Base-by-base conservation (phyloP, 2,329 filamentous ascomycete species). In the Fusarium siculi region DNA sequence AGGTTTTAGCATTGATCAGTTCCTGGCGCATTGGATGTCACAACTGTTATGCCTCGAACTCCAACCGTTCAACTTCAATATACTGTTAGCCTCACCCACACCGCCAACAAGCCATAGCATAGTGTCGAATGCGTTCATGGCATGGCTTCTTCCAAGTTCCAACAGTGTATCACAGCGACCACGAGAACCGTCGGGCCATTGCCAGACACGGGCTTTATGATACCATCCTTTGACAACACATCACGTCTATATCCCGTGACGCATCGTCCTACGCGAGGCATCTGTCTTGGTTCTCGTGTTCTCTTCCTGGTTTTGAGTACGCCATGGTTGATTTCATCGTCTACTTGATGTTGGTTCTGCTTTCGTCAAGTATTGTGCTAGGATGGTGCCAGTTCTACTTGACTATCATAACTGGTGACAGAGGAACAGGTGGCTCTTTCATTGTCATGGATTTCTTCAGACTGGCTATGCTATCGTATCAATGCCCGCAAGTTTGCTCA, bases 191-290 rank as follows among this genome's bases (percentile, higher is more conserved):
- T 58, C 43, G 52, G 58, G 28, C 55, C 55, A 72, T 54, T 40
- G 57, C 59, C 57, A 68, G 67, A 56, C 50, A 37, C n/a, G 43
- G 39, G 54, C 58, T 63, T 57, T 36, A 46, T 74, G 42, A 47
- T 46, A 74, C 63, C 39, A 32, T 57, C 52, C 37, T 46, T 52
- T 65, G 58, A 72, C 71, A 72, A 60, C 58, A 53, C 67, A 74
- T 65, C 39, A 54, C 40, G 23, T 59, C 42, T 59, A 42, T 53
- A 34, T 74, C 71, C 63, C 63, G 67, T 72, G 71, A 74, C 44
- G 43, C 42, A 61, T 53, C 36, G 55, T 49, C 52, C 52, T 61
- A 68, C 67, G 19, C 30, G 30, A 55, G 16, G 39, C 53, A 36
- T 28, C 21, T 52, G 47, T 64, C 25, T 55, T 34, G 30, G 14